Percentiles rank a stretch among this genome's conserved stretches.
These are phyloP conservation scores for Sutorius australiensis DNA, from an alignment of 768 basidiomycete genomes.

Conservation along the genomic window DNA sequence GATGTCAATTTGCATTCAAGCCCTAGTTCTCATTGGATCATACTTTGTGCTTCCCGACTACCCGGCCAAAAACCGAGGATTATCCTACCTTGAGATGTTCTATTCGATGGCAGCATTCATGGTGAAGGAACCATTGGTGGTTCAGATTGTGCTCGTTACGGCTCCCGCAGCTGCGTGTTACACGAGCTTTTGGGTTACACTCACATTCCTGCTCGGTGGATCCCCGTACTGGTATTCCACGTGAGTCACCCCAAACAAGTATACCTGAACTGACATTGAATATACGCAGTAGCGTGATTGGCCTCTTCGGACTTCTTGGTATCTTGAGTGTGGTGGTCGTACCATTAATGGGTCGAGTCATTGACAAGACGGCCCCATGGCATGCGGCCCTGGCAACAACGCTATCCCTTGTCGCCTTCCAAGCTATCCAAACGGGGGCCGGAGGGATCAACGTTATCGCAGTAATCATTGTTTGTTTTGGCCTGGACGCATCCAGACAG, in stretches of 20 bases:
- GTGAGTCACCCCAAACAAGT: slow-evolving; percentile 27
- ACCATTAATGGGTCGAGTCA: slow-evolving; percentile 60
- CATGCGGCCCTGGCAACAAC: slow-evolving; percentile 58
- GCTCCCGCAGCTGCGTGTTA: slow-evolving; percentile 54
- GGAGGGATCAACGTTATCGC: slow-evolving; percentile 65
- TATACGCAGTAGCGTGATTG: slow-evolving; percentile 45
- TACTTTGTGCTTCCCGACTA: slow-evolving; percentile 72
- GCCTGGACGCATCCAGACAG: slow-evolving; percentile 67
- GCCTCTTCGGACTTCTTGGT: slow-evolving; percentile 68
- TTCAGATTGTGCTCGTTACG: slow-evolving; percentile 61
- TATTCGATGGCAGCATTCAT: slow-evolving; percentile 71
- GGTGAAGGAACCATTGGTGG: slow-evolving; percentile 69
- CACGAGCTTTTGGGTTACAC: slow-evolving; percentile 65
- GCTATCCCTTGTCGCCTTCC: slow-evolving; percentile 43
- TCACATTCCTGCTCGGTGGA: slow-evolving; percentile 76
- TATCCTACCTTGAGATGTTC: slow-evolving; percentile 63
- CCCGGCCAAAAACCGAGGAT: slow-evolving; percentile 61
- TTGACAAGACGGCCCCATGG: slow-evolving; percentile 73
- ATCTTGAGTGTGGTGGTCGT: slow-evolving; percentile 63
- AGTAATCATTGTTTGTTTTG: slow-evolving; percentile 61
- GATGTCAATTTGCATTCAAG: slow-evolving; percentile 66
- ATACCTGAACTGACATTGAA: not conserved
- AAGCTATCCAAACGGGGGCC: slow-evolving; percentile 59
- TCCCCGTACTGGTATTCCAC: slow-evolving; percentile 71
- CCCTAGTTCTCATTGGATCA: slow-evolving; percentile 47